A percentile compares a stretch with the other conserved stretches of the same genome.
These are phyloP conservation scores for Mercurialis annua DNA, from an alignment of 345 rosid genomes.

Conservation along the genomic window DNA sequence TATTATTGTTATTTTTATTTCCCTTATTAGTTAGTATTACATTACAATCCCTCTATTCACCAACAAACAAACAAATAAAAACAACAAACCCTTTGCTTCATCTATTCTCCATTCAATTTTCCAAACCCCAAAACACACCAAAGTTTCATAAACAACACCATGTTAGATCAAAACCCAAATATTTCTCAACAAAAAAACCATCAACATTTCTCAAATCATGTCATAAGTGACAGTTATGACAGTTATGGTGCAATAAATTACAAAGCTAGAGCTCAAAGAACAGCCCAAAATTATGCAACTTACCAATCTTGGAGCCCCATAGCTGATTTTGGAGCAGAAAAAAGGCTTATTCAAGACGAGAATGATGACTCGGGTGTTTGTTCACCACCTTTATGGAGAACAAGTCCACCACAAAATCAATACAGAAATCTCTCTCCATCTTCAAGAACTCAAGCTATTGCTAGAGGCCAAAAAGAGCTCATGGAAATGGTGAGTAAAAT, in stretches of 20 bases:
- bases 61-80: too few relatives aligned
- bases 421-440: constrained; percentile 63
- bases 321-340: background rate
- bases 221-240: background rate
- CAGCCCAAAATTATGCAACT: constrained; percentile 10
- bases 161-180: constrained; percentile 38
- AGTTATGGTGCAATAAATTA: constrained; percentile 1
- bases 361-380: constrained; percentile 47
- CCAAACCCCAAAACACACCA: too few relatives aligned
- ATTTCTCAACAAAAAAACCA: constrained; percentile 16
- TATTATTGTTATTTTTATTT: too few relatives aligned
- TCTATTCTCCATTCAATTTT: background rate
- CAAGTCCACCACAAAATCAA: constrained; percentile 42
- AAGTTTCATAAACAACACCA: background rate
- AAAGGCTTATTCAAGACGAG: constrained; percentile 7
- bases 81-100: background rate
- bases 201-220: constrained; percentile 29
- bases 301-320: background rate
- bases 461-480: constrained; percentile 82
- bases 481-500: constrained; percentile 88
- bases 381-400: constrained; percentile 71
- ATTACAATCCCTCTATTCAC: background rate
- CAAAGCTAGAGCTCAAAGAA: constrained; percentile 8
- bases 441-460: constrained; percentile 68
- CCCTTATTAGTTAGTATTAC: background rate